Percentiles rank a stretch among this genome's conserved stretches.
phyloP scores from a whole-genome alignment of 768 basidiomycete species.

The Leccinum aurantiacum region DNA sequence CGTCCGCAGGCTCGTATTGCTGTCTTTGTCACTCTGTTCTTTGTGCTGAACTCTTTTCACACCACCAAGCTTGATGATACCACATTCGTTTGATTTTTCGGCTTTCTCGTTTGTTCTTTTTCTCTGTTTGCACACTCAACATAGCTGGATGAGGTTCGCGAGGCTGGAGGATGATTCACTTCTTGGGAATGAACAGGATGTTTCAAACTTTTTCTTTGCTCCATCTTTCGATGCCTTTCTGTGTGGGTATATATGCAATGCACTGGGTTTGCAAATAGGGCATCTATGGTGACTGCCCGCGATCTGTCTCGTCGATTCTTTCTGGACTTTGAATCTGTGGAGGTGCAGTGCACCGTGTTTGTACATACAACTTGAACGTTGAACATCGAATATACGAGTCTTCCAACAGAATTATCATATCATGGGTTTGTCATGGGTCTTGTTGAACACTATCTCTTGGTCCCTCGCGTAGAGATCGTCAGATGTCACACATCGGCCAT shows the following conservation, averaged over 20 bases:
- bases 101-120: not conserved
- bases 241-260: not conserved
- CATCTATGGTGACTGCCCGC: not conserved
- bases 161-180: not conserved
- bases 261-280: not conserved
- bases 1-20: slow-evolving; percentile 1
- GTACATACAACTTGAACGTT: not conserved
- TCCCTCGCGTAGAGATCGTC: not conserved
- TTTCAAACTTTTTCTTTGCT: not conserved
- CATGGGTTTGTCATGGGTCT: not conserved
- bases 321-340: not conserved
- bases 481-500: not conserved
- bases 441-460: not conserved
- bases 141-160: not conserved
- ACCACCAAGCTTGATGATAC: slow-evolving; percentile 12
- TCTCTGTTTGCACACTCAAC: not conserved
- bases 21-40: not conserved
- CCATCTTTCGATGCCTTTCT: not conserved
- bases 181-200: not conserved
- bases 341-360: not conserved
- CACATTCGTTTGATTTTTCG: slow-evolving; percentile 18
- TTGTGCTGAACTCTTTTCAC: not conserved
- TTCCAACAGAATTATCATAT: not conserved
- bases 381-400: not conserved
- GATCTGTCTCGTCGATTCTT: not conserved